Evolutionary conservation across 805 yeast genomes (phyloP).

Genomic region (Ogataea ganodermae): DNA sequence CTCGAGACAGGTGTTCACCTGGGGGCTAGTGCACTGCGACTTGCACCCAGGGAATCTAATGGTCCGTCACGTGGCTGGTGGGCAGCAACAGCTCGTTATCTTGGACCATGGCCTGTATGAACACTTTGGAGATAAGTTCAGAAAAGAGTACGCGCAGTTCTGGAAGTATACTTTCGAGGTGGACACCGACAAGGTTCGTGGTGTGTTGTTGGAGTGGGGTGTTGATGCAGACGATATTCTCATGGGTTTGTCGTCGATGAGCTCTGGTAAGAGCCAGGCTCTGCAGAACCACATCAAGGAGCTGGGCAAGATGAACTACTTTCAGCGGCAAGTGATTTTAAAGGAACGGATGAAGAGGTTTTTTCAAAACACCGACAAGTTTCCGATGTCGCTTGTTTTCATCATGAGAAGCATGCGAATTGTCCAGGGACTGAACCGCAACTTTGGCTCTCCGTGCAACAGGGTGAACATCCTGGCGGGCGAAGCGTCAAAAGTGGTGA

Average conservation of each 20-base stretch:
- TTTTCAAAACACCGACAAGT: slow-evolving; percentile 60
- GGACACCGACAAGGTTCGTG: slow-evolving; percentile 47
- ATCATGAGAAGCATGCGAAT: slow-evolving; percentile 73
- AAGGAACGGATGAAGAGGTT: slow-evolving; percentile 54
- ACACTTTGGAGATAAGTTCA: slow-evolving; percentile 49
- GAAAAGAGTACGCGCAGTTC: slow-evolving; percentile 56
- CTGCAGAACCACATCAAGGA: slow-evolving; percentile 26
- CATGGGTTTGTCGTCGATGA: slow-evolving; percentile 55
- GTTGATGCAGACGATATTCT: slow-evolving; percentile 64
- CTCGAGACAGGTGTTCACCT: slow-evolving; percentile 60
- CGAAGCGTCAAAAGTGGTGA: slow-evolving; percentile 45
- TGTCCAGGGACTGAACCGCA: slow-evolving; percentile 67
- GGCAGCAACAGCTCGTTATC: slow-evolving; percentile 59
- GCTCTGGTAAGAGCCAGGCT: slow-evolving; percentile 36
- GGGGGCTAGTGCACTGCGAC: slow-evolving; percentile 73
- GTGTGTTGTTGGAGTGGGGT: slow-evolving; percentile 66
- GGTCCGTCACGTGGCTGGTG: slow-evolving; percentile 42
- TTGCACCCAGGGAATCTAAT: slow-evolving; percentile 83
- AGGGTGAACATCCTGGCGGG: slow-evolving; percentile 62
- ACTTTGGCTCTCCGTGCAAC: slow-evolving; percentile 73
- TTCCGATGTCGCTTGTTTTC: slow-evolving; percentile 68
- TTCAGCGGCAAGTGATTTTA: slow-evolving; percentile 44
- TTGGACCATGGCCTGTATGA: slow-evolving; percentile 78
- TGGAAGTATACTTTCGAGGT: slow-evolving; percentile 65
- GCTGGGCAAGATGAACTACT: slow-evolving; percentile 36